These are phyloP conservation scores for Gryganskiella cystojenkinii DNA, from an alignment of 192 early-diverging fungal genomes.

Conservation along the genomic window DNA sequence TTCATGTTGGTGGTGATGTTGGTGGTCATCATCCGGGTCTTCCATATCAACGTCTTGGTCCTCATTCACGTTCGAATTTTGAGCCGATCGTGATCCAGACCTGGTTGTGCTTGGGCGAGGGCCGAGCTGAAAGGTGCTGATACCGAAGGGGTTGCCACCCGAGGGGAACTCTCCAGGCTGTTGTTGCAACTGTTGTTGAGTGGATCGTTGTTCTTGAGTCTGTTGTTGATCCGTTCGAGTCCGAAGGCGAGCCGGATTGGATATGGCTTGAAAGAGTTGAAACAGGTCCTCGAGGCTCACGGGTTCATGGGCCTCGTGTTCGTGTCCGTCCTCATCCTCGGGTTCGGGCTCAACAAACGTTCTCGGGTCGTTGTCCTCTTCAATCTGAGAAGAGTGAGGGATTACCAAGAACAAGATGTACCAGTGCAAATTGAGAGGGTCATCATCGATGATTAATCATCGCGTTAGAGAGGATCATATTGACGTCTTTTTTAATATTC, in stretches of 20 bases:
- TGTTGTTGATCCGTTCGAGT: constrained; percentile 13
- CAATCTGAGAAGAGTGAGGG: constrained; percentile 19
- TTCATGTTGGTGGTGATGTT: not conserved
- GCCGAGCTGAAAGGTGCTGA: constrained; percentile 1
- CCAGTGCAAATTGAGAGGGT: too few species aligned
- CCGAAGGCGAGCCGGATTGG: not conserved
- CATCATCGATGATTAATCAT: too few species aligned
- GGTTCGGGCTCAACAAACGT: constrained; percentile 14
- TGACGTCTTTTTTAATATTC: too few species aligned
- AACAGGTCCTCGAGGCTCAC: constrained; percentile 18
- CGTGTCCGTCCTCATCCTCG: constrained; percentile 14
- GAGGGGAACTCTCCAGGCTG: constrained; percentile 25
- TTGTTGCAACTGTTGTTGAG: not conserved
- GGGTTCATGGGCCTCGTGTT: constrained; percentile 6
- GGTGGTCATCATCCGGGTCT: not conserved
- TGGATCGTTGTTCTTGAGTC: constrained; percentile 2
- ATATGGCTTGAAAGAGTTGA: constrained; percentile 13
- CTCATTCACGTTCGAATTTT: not conserved
- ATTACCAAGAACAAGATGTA: too few species aligned
- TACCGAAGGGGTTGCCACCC: not conserved
- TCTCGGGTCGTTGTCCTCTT: constrained; percentile 38
- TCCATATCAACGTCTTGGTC: constrained; percentile 23
- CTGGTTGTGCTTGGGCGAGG: not conserved
- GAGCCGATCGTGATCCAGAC: not conserved
- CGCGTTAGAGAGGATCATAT: too few species aligned